These are phyloP conservation scores for Paecilomyces formosus DNA, from an alignment of 2,329 filamentous ascomycete species.

Conservation along the genomic window DNA sequence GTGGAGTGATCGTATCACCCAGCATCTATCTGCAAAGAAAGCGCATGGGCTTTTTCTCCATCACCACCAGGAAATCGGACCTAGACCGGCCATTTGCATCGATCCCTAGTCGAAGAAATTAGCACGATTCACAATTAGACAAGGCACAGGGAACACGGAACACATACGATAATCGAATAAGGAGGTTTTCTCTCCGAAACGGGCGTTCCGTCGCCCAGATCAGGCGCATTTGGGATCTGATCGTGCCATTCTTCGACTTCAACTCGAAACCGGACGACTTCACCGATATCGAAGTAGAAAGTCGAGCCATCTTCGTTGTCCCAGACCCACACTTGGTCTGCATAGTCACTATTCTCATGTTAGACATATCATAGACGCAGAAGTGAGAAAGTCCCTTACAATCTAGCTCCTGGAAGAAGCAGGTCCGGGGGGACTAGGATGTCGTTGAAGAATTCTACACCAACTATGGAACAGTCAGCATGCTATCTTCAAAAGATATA, in stretches of 20 bases:
- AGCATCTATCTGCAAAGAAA: not conserved
- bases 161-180: slow-evolving; percentile 38
- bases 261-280: slow-evolving; percentile 79
- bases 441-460: slow-evolving; percentile 89
- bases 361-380: slow-evolving; percentile 4
- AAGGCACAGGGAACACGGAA: not conserved
- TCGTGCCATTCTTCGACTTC: slow-evolving; percentile 88
- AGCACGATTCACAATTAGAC: slow-evolving; percentile 4
- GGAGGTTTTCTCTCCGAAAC: slow-evolving; percentile 53
- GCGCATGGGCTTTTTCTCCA: slow-evolving; percentile 3
- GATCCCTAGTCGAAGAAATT: slow-evolving; percentile 28
- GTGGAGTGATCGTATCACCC: no score
- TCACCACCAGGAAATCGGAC: slow-evolving; percentile 41
- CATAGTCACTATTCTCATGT: slow-evolving; percentile 51
- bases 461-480: slow-evolving; percentile 44
- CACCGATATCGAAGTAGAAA: slow-evolving; percentile 83
- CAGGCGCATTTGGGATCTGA: slow-evolving; percentile 65
- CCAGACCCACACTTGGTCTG: slow-evolving; percentile 81
- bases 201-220: slow-evolving; percentile 53
- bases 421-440: slow-evolving; percentile 71
- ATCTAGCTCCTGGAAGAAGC: slow-evolving; percentile 67
- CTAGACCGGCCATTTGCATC: slow-evolving; percentile 40
- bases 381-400: slow-evolving; percentile 46
- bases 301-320: slow-evolving; percentile 61
- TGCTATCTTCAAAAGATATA: slow-evolving; percentile 1